Evolutionary conservation across 352 stramenopile genomes (phyloP), one percentile per base, ranked within the genome.

Genomic region (Pythium dissimile): DNA sequence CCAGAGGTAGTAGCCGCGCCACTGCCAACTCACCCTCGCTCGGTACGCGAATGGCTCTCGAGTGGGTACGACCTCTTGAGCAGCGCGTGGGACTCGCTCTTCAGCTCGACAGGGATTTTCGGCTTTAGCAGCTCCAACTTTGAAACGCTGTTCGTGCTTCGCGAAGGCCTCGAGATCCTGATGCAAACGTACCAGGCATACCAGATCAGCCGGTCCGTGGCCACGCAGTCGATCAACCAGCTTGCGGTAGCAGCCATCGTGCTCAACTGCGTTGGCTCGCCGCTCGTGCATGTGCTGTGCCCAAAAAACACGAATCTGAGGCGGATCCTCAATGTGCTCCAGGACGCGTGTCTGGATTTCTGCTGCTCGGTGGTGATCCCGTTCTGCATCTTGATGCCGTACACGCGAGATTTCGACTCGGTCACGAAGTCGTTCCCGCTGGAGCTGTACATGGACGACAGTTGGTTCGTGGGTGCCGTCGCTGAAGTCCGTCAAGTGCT

Each of bases 181-280:
- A 24, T 63, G 38, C 64, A 72, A 41, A 66, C 54, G 18, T 72
- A 67, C 49, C 59, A 71, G 18, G 48, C 53, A 16, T 59, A 59
- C 35, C 26, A 59, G 18, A 26, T 71, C 18, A 68, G 64, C 11
- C n/a, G 20, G 20, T 57, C 30, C 1, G 41, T 71, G 5, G 27
- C 63, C 7, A 28, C 41, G 31, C 23, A 47, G 39, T 71, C 53
- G 64, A 58, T 71, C 49, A 71, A 71, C 23, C 37, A 45, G 21
- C 26, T 64, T 18, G 58, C 54, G 1, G 64, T 64, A 9, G 44
- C 31, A 3, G n/a, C 49, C 2, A 67, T 65, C 27, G 48, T 59
- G 13, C 21, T 61, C 24, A 67, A 64, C 32, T 67, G 64, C 21
- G 35, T 38, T 15, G 41, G 28, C 0, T 56, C 65, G 0, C 50